Evolutionary conservation across 306 rosid genomes (phyloP), one percentile per base, ranked within the genome.

Genomic region (Argentina anserina): DNA sequence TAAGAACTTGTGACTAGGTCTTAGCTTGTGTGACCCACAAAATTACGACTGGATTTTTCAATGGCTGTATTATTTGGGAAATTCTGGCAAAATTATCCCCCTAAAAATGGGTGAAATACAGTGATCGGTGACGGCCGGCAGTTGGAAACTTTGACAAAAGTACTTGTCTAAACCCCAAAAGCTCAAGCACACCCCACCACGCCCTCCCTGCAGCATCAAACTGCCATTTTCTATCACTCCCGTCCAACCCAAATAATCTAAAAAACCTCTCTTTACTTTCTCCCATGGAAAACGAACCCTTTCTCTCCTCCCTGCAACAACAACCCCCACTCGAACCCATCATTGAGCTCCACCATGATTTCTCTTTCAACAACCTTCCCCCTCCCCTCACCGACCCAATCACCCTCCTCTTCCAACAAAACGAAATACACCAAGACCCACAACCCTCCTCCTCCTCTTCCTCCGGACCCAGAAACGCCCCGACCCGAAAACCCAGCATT

Each of bases 211-310:
- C 11, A 46, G 15, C 77, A 9, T 0, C 23, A 8, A 8, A 36
- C 64, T 5, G 26, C 64, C 39, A 28, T 58, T 26, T 23, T 26
- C 36, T 58, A 58, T 58, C 63, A 23, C 7, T 63, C 40, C 40
- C 70, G 6, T 46, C 65, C 65, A 47, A 73, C 13, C 58, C 2
- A 50, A 50, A 45, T 2, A 2, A 33, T 33, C 34, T 33, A 33
- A 14, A 68, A 17, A 55, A 45, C 59, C 53, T 45, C 18, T 49
- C 9, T 2, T 55, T 3, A 4, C 23, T 52, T 29, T 52, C 28
- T 56, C 63, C 61, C 13, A 90, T 90, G 97, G 92, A 85, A 23
- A 74, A 70, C 18, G 85, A 87, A 10, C 83, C 84, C 15, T 84
- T 83, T 76, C 90, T 85, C 31, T 76, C 83, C 72, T 34, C 63